Percentiles rank a stretch among this genome's conserved stretches.
phyloP scores from a whole-genome alignment of 495 filamentous ascomycete species.

The Pseudevernia furfuracea region DNA sequence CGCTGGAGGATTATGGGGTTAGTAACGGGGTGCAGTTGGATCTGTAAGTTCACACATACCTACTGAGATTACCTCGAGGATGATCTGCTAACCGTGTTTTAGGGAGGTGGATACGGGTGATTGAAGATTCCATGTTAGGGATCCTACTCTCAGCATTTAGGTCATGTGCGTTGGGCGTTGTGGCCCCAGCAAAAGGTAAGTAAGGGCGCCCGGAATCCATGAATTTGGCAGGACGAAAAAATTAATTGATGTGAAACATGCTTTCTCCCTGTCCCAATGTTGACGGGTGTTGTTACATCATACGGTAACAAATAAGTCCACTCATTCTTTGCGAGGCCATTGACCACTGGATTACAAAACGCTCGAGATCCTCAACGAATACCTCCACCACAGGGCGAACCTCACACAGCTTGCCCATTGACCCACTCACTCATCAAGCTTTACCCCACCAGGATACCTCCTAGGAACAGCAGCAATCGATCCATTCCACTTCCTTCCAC shows the following conservation, averaged over 20 bases:
- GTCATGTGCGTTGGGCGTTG: not conserved
- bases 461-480: not conserved
- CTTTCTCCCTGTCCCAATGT: not conserved
- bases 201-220: too few relatives aligned
- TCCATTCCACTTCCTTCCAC: not conserved
- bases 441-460: not conserved
- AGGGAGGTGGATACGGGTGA: slow-evolving; percentile 69
- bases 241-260: not conserved
- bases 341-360: not conserved
- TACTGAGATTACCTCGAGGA: not conserved
- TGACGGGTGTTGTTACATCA: not conserved
- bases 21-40: slow-evolving; percentile 85
- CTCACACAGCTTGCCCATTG: not conserved
- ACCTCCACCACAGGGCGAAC: not conserved
- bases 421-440: not conserved
- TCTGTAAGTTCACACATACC: slow-evolving; percentile 36
- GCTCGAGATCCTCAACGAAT: not conserved
- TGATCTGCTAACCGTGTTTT: slow-evolving; percentile 10
- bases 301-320: too few relatives aligned
- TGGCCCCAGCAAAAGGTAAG: not conserved
- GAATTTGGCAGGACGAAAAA: not conserved
- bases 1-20: slow-evolving; percentile 81
- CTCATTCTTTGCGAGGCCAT: not conserved
- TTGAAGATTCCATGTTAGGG: slow-evolving; percentile 32
- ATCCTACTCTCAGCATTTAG: not conserved